phyloP scores from a whole-genome alignment of 192 early-diverging fungal genomes.

The Linderina pennispora region DNA sequence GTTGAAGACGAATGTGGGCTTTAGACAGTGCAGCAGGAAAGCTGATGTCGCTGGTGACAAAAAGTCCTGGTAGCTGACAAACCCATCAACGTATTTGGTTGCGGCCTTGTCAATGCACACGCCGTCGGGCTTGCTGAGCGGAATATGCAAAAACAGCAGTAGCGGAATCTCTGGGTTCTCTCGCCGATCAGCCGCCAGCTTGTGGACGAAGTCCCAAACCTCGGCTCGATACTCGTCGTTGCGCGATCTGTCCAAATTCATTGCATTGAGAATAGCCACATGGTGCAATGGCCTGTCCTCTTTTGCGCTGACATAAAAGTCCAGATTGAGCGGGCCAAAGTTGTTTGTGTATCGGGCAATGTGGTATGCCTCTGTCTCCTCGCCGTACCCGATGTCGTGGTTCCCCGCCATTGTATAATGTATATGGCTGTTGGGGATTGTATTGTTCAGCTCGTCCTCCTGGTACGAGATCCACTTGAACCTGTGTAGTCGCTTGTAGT shows the following conservation, averaged over 20 bases:
- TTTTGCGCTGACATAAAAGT: slow-evolving; percentile 16
- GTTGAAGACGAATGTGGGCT: slow-evolving; percentile 52
- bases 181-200: slow-evolving; percentile 19
- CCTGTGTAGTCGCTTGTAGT: slow-evolving; percentile 48
- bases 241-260: slow-evolving; percentile 38
- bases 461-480: slow-evolving; percentile 54
- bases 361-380: slow-evolving; percentile 47
- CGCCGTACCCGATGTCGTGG: slow-evolving; percentile 63
- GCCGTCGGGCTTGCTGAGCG: slow-evolving; percentile 51
- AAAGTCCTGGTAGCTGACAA: slow-evolving; percentile 55
- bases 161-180: slow-evolving; percentile 33
- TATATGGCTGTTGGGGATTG: slow-evolving; percentile 3
- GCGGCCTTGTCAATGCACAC: slow-evolving; percentile 48
- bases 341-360: slow-evolving; percentile 47
- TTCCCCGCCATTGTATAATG: slow-evolving; percentile 55
- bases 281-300: slow-evolving; percentile 6
- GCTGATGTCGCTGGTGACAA: slow-evolving; percentile 49
- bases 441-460: slow-evolving; percentile 11
- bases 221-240: slow-evolving; percentile 42
- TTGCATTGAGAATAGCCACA: slow-evolving; percentile 40
- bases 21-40: slow-evolving; percentile 51
- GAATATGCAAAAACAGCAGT: slow-evolving; percentile 56
- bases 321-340: slow-evolving; percentile 51
- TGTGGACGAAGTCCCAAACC: slow-evolving; percentile 52
- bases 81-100: slow-evolving; percentile 31